Conservation (phyloP, 2,329 filamentous ascomycete species). For the Nemania abortiva region DNA sequence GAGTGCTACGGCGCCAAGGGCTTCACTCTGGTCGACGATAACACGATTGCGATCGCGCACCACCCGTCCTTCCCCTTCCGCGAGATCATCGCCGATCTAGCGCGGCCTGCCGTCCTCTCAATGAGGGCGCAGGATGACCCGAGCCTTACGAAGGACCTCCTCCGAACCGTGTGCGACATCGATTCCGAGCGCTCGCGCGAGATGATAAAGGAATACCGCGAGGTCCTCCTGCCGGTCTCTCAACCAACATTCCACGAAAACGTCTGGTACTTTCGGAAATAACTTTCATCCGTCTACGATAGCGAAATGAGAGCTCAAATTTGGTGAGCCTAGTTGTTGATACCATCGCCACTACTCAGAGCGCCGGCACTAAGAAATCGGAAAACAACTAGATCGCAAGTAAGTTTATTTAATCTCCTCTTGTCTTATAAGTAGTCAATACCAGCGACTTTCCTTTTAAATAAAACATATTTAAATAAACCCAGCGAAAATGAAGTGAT, state of each 20-base stretch:
- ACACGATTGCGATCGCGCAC: constrained; percentile 36
- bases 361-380: too few relatives aligned
- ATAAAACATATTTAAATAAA: too few relatives aligned
- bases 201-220: constrained; percentile 36
- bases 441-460: too few relatives aligned
- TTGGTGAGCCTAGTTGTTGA: too few relatives aligned
- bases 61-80: constrained; percentile 27
- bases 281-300: too few relatives aligned
- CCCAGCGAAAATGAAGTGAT: too few relatives aligned
- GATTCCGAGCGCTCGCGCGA: constrained; percentile 24
- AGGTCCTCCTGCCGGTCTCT: not conserved
- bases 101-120: constrained; percentile 34
- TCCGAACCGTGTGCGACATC: not conserved
- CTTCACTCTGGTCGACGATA: constrained; percentile 38
- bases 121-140: constrained; percentile 20
- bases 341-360: too few relatives aligned
- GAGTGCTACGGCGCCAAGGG: constrained; percentile 36
- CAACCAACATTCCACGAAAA: constrained; percentile 16
- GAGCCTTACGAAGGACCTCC: not conserved
- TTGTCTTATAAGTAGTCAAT: too few relatives aligned
- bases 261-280: constrained; percentile 22
- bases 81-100: constrained; percentile 39
- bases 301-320: too few relatives aligned
- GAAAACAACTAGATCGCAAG: too few relatives aligned
- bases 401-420: too few relatives aligned